These are phyloP conservation scores for Ustilago tritici DNA, from an alignment of 1,284 basidiomycete genomes.

Conservation along the genomic window DNA sequence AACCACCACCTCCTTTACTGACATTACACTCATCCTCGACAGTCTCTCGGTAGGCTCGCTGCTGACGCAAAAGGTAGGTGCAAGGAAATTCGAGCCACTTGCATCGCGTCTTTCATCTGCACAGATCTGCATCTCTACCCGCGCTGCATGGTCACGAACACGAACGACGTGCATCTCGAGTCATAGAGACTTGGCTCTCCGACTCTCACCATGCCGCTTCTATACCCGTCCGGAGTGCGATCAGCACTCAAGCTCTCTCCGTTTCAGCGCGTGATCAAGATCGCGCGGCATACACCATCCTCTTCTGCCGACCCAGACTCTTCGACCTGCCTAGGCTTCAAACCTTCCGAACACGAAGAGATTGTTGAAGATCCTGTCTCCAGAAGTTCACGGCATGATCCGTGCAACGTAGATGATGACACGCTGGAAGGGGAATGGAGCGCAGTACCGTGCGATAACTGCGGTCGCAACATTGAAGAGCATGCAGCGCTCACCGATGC, in stretches of 20 bases:
- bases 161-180: neutral
- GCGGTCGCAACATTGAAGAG: constrained; percentile 78
- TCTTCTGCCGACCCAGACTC: constrained; percentile 10
- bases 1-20: constrained; percentile 9
- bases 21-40: neutral
- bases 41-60: neutral
- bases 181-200: neutral
- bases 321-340: constrained; percentile 32
- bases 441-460: constrained; percentile 69
- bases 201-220: constrained; percentile 31
- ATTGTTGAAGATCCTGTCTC: constrained; percentile 35
- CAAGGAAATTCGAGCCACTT: neutral
- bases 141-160: constrained; percentile 4
- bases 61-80: neutral
- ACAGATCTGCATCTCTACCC: neutral
- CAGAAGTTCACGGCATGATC: constrained; percentile 22
- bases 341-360: constrained; percentile 38
- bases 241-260: constrained; percentile 29
- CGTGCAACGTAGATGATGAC: constrained; percentile 28
- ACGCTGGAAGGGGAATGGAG: constrained; percentile 30
- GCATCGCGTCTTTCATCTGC: neutral
- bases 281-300: constrained; percentile 42
- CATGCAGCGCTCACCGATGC: constrained; percentile 75
- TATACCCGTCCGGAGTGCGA: constrained; percentile 41
- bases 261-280: constrained; percentile 42